These are phyloP conservation scores for Saturnispora ahearnii DNA, from an alignment of 805 yeast species.

Conservation along the genomic window DNA sequence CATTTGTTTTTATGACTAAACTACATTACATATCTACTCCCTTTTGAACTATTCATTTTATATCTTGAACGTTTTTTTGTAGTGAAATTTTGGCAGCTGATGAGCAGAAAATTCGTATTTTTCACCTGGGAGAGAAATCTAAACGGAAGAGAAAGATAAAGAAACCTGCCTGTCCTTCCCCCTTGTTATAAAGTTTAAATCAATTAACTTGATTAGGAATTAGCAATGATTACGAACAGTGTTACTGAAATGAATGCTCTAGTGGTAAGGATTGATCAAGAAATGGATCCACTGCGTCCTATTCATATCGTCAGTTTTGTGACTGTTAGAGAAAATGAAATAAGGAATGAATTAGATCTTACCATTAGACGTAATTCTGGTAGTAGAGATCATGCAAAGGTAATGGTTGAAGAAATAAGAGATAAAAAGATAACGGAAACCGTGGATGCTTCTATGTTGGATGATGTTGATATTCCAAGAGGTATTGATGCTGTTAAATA, in stretches of 20 bases:
- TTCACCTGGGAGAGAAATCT: neutral
- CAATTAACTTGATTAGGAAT: neutral
- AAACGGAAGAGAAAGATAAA: neutral
- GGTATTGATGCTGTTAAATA: constrained; percentile 3
- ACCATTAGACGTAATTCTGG: neutral
- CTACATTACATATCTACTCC: too few species aligned
- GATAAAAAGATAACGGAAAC: neutral
- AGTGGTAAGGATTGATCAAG: neutral
- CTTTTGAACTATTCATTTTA: too few species aligned
- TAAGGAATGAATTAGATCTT: neutral
- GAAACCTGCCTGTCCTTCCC: neutral
- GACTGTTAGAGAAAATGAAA: neutral
- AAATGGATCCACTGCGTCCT: neutral
- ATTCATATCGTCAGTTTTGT: neutral
- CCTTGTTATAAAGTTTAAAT: too few species aligned
- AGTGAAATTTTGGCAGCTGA: neutral
- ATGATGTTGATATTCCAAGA: neutral
- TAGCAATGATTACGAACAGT: neutral
- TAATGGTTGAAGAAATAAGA: neutral
- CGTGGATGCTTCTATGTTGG: neutral
- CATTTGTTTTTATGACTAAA: too few species aligned
- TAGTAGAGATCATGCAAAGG: neutral
- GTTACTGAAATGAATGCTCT: neutral
- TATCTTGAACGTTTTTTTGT: neutral
- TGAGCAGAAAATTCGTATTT: neutral